Base-by-base conservation (phyloP, 2,329 filamentous ascomycete genomes). In the Byssothecium circinans region DNA sequence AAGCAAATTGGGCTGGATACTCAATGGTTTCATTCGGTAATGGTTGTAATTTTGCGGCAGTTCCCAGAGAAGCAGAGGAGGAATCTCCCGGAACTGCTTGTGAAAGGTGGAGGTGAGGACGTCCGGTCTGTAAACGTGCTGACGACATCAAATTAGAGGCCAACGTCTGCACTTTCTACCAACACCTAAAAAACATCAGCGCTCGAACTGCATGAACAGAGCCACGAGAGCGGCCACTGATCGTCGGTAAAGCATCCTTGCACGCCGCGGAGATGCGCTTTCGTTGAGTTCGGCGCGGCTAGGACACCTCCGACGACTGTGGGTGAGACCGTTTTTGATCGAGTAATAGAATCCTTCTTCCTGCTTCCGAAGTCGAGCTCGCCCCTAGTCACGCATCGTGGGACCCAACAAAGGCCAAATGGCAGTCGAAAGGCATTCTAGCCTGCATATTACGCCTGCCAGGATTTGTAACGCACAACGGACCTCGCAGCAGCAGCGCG, bases 291-390 rank as follows among this genome's bases (percentile, higher is more conserved):
- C 29, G 14, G 29, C 8, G 14, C 18, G 30, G 27, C 25, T 39
- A 34, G 19, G 27, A 19, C 17, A 14, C 20, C 25, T 17, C 44
- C 43, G 30, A 37, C n/a, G n/a, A n/a, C 14, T 17, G 2, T 22
- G 19, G 8, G 8, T 42, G 41, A 41, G 25, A 48, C 34, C 50
- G 58, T 56, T 62, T 62, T 50, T 50, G 50, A 69, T 70, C 67
- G 65, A 70, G 67, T 70, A 70, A 70, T 64, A 46, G 56, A 62
- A 60, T 52, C 52, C 50, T 54, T 49, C 45, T 52, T 37, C 46
- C 43, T 49, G 43, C 45, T 37, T 53, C 52, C 47, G 41, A 47
- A 51, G 41, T 47, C 30, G 11, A 42, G 43, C 49, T 45, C 43
- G 30, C 36, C 30, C 22, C 44, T 40, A 46, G 52, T 57, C 53